Base-by-base conservation (phyloP, 352 stramenopile genomes). In the Phytopythium helicoides region DNA sequence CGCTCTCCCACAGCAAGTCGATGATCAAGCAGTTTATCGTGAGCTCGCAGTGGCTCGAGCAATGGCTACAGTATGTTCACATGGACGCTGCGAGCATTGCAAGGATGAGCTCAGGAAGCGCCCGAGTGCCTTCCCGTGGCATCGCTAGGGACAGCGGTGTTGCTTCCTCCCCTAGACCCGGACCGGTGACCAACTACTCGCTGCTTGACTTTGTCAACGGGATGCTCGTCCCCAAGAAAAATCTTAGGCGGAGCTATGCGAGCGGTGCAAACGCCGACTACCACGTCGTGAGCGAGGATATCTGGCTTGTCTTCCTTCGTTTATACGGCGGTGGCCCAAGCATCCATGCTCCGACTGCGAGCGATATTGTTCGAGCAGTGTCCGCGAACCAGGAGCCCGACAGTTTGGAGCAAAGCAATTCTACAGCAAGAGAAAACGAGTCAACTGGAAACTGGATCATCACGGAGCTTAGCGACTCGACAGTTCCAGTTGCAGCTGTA, bases 1-100 rank as follows among this genome's bases (percentile, higher is more conserved):
- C 60, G 1, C 55, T 60, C 49, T 86, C 74, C 19, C 64, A 54
- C 18, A 61, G 50, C 15, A 46, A 49, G 16, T 41, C 52, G n/a
- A 21, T 47, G 36, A 52, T 40, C 31, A 59, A 60, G 7, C 75
- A 82, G 47, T 80, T 81, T 58, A 58, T 89, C 14, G 75, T 89
- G 16, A 81, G 65, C 41, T 79, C 74, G 0, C 45, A 60, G 25
- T 89, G 79, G 79, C 71, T 89, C 14, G 66, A 85, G 26, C 70
- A 80, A 60, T 89, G 79, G 79, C 54, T 87, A 26, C 66, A 80
- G 44, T 89, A 87, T 46, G 75, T 89, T 22, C 71, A 80, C 39
- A 52, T 76, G 11, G 71, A 86, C 55, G 40, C 67, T 18, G 49
- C 36, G 1, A 70, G 40, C 42, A 46, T 23, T n/a, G 52, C 28